Evolutionary conservation across 352 stramenopile species (phyloP), one percentile per base, ranked within the genome.

Genomic region (Phytophthora pseudosyringae): DNA sequence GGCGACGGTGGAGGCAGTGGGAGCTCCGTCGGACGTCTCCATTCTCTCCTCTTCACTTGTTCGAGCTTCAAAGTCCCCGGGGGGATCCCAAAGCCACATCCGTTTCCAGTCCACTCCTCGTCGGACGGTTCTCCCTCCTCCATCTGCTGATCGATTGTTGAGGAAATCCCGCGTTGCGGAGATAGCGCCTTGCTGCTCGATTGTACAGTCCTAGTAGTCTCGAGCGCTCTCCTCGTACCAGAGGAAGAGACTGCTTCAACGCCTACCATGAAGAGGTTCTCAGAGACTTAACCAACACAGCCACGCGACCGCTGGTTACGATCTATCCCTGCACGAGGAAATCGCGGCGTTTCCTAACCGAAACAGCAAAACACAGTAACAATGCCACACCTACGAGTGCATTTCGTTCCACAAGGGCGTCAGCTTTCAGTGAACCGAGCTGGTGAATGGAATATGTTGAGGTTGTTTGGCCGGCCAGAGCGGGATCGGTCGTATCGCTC

Each of bases 11-110:
- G 56, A 3, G 64, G 62, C 2, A 85, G 32, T 13, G 75, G 75
- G 0, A 81, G 36, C 15, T 49, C 16, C 39, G 71, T 57, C 2
- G 45, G 7, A 38, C 49, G 39, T 58, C 35, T 65, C 47, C 69
- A 75, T 52, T 57, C 33, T n/a, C 45, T 57, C 12, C 56, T 63
- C 28, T 28, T 35, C 35, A 75, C 41, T 35, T 69, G 29, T 12
- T 71, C 43, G 25, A 76, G 46, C 28, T 71, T 54, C 25, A 78
- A 56, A 13, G 71, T 73, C 6, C 71, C 71, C 0, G 21, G 12
- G 5, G 58, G 47, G 12, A 78, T 67, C 13, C 67, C 71, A 26
- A 75, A 75, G 11, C 66, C 65, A 3, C 41, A 56, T 15, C 36
- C 33, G 13, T 58, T 5, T 15, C 59, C 43, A n/a, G 16, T 40